Percentiles rank a stretch among this genome's conserved stretches.
These are phyloP conservation scores for Blakeslea trispora DNA, from an alignment of 371 early-diverging fungal genomes.

Conservation along the genomic window DNA sequence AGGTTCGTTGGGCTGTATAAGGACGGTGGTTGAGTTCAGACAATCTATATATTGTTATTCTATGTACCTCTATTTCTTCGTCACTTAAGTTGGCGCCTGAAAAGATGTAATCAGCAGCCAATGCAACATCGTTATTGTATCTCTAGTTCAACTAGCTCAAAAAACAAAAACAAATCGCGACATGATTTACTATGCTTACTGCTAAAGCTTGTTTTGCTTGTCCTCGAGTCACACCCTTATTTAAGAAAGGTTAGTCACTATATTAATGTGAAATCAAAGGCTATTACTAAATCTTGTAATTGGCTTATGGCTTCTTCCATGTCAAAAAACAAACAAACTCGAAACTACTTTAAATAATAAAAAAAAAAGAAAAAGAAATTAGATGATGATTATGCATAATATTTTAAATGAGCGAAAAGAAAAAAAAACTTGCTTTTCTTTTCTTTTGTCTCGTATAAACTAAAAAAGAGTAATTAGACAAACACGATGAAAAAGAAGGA, in stretches of 20 bases:
- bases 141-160: constrained; percentile 29
- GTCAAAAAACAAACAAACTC: not conserved
- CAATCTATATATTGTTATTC: not conserved
- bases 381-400: too few species aligned
- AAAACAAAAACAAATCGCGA: too few species aligned
- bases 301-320: constrained; percentile 4
- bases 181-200: constrained; percentile 30
- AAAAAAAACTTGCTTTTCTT: not conserved
- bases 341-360: not conserved
- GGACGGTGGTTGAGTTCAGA: too few species aligned
- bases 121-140: constrained; percentile 52
- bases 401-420: too few species aligned
- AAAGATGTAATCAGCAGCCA: constrained; percentile 55
- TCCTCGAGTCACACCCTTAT: constrained; percentile 41
- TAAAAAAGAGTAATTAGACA: not conserved
- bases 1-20: too few species aligned
- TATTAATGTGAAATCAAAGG: too few species aligned
- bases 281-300: not conserved
- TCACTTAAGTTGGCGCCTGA: constrained; percentile 40
- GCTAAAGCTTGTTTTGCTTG: constrained; percentile 45
- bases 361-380: too few species aligned
- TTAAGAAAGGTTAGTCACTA: too few species aligned
- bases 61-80: constrained; percentile 16
- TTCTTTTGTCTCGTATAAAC: not conserved
- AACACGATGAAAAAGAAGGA: constrained; percentile 12